Conservation (phyloP, 2,329 filamentous ascomycete genomes). For the Phyllosticta citriasiana region DNA sequence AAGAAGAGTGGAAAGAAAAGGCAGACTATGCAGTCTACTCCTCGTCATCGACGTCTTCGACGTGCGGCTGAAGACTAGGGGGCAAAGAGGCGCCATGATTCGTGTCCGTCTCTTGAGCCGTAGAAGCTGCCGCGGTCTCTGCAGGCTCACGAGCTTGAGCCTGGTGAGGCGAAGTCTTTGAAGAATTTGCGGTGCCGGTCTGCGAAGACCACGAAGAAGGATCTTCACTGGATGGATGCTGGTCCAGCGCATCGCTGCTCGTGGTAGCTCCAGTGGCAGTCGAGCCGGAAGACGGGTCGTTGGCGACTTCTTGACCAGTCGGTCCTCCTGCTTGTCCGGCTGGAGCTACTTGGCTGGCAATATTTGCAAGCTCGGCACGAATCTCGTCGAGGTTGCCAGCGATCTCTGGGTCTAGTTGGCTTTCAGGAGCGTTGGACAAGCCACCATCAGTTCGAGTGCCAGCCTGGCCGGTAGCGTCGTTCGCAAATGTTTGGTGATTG, state of each 20-base stretch:
- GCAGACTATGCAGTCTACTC: neutral
- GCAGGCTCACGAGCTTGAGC: neutral
- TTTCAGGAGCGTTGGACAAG: too few species aligned
- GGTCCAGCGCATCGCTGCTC: neutral
- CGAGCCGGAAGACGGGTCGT: neutral
- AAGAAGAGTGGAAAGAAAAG: neutral
- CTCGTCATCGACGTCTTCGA: slow-evolving; percentile 7
- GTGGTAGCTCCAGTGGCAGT: neutral
- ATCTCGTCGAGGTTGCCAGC: too few species aligned
- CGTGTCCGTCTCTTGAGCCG: neutral
- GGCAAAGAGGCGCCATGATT: neutral
- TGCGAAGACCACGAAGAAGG: neutral
- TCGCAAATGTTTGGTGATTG: neutral
- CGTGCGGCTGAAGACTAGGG: neutral
- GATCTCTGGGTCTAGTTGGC: too few species aligned
- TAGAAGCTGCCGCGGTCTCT: neutral
- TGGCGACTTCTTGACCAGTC: neutral
- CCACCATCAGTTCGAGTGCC: neutral
- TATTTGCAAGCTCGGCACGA: neutral
- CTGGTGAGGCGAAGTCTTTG: neutral
- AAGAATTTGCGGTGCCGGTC: neutral
- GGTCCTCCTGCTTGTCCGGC: too few species aligned
- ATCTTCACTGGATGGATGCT: neutral
- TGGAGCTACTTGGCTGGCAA: neutral
- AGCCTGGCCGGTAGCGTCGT: neutral